Base-by-base conservation (phyloP, 208 protist genomes). In the Novymonas esmeraldas region DNA sequence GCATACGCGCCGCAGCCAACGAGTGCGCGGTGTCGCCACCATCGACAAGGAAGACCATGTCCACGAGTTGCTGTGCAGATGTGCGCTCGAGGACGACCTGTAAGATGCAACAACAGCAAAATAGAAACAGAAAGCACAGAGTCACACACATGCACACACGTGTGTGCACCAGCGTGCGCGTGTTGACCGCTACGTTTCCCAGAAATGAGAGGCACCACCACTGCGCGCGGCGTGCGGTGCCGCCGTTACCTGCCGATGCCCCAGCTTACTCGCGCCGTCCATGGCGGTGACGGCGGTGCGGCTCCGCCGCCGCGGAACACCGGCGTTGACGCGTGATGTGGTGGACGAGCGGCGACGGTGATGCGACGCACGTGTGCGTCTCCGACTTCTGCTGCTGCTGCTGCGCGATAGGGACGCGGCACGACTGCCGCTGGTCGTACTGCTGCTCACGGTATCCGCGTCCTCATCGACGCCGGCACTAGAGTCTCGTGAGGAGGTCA, bases 391-490 rank as follows among this genome's bases (percentile, higher is more conserved):
- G 1, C 24, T 36, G 41, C 51, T 59, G 41, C 51, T 46, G 42
- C 49, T 33, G 0, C 24, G 39, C 26, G 48, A 45, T 26, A 34
- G 62, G 10, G 39, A 52, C 6, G 54, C 36, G 5, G 52, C 24
- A 34, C 39, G 13, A 26, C 64, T 70, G 64, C 56, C 34, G 1
- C 38, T 54, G 4, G 55, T 62, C 3, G 64, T 70, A 36, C 54
- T 70, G 64, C 64, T 70, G 45, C 64, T 70, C 3, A 70, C 64
- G 7, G 54, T 70, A 46, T 62, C 45, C n/a, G n/a, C 45, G 22
- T 50, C 6, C 10, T 50, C 45, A 4, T 16, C 9, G 16, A 9
- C n/a, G 36, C 36, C 36, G 36, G n/a, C n/a, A n/a, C n/a, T n/a
- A n/a, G 36, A 41, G 36, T 41, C 36, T 5, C 36, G 36, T 41